phyloP scores from a whole-genome alignment of 352 stramenopile species.

The Pythium sp. region DNA sequence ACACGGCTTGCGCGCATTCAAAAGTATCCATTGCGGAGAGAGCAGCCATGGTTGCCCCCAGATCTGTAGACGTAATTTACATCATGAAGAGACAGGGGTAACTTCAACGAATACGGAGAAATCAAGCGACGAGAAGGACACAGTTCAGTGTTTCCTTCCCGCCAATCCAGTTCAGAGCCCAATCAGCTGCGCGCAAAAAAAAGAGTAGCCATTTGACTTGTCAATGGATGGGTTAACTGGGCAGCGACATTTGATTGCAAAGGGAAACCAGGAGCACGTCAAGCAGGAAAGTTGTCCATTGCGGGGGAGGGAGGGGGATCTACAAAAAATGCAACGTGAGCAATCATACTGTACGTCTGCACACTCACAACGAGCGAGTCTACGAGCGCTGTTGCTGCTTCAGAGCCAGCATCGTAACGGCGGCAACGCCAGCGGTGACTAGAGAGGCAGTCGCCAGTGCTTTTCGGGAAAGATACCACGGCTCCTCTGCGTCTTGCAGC shows the following conservation, averaged over 20 bases:
- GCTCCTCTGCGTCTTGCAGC: slow-evolving; percentile 18
- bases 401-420: slow-evolving; percentile 52
- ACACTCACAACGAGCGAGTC: not conserved
- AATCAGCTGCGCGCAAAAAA: slow-evolving; percentile 8
- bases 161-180: not conserved
- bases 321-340: slow-evolving; percentile 11
- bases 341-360: not conserved
- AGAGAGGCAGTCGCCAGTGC: slow-evolving; percentile 62
- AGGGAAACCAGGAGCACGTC: slow-evolving; percentile 3
- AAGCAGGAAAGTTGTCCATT: slow-evolving; percentile 14
- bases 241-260: not conserved
- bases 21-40: slow-evolving; percentile 12
- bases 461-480: slow-evolving; percentile 66
- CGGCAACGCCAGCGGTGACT: slow-evolving; percentile 66
- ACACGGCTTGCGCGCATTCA: slow-evolving; percentile 1
- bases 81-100: slow-evolving; percentile 8
- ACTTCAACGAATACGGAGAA: slow-evolving; percentile 3
- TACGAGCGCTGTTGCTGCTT: slow-evolving; percentile 46
- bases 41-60: not conserved
- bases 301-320: slow-evolving; percentile 1
- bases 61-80: slow-evolving; percentile 7
- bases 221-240: not conserved
- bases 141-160: slow-evolving; percentile 4
- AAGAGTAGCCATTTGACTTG: not conserved
- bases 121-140: slow-evolving; percentile 4